Conservation (phyloP, 768 basidiomycete genomes). For the Phaffia australis region DNA sequence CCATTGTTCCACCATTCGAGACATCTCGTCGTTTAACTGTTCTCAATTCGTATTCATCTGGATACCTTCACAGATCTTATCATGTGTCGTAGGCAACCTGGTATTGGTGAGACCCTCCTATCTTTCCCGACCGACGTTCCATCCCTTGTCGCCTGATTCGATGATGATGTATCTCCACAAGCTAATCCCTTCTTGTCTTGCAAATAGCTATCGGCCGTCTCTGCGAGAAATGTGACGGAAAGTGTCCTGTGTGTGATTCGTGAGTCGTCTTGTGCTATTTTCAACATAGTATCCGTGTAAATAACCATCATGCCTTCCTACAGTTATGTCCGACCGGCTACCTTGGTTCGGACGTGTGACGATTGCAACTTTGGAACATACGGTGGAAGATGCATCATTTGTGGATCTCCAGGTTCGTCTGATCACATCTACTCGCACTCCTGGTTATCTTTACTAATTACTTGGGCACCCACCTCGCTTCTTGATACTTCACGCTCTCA, state of each 20-base stretch:
- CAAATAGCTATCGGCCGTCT: slow-evolving; percentile 80
- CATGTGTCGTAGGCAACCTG: slow-evolving; percentile 95
- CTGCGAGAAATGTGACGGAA: slow-evolving; percentile 98
- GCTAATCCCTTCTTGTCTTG: neutral
- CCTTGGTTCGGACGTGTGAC: slow-evolving; percentile 94
- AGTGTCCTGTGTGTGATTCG: slow-evolving; percentile 48
- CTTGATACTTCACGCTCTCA: neutral
- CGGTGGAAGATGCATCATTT: slow-evolving; percentile 95
- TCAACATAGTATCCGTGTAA: neutral
- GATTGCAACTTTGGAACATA: slow-evolving; percentile 98
- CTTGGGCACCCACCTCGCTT: neutral
- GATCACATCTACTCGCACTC: neutral
- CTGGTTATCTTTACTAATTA: neutral
- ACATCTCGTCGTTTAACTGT: neutral
- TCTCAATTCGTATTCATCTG: neutral
- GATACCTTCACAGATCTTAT: slow-evolving; percentile 60
- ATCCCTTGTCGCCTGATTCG: neutral
- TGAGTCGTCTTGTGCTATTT: neutral
- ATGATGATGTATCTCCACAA: neutral
- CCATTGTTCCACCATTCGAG: neutral
- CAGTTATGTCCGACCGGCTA: slow-evolving; percentile 96
- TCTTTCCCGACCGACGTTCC: slow-evolving; percentile 1
- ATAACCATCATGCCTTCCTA: neutral
- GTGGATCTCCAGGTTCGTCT: slow-evolving; percentile 74
- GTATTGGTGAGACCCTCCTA: slow-evolving; percentile 64